Conservation (phyloP, 179 eudicot species). For the Nepenthes alata region DNA sequence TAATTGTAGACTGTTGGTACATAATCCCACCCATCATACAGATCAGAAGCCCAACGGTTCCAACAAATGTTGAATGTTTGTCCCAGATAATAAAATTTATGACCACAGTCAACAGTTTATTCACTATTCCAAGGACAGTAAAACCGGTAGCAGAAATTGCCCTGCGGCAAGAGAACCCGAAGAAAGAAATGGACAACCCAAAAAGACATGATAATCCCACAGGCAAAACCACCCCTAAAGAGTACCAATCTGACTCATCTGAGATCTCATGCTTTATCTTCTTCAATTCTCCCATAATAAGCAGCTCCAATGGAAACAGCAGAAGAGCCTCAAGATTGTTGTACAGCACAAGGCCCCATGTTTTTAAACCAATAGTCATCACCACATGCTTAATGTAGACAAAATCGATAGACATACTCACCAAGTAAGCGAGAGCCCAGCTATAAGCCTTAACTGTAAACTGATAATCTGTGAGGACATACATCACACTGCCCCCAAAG, state of each 20-base stretch:
- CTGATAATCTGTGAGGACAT: slow-evolving; percentile 83
- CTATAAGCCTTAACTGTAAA: slow-evolving; percentile 74
- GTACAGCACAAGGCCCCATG: slow-evolving; percentile 94
- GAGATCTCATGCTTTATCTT: slow-evolving; percentile 74
- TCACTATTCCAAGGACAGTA: slow-evolving; percentile 93
- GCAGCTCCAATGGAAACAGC: slow-evolving; percentile 71
- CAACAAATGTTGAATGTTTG: slow-evolving; percentile 72
- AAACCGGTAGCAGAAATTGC: slow-evolving; percentile 92
- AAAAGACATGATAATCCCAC: slow-evolving; percentile 89
- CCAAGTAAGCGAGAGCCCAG: slow-evolving; percentile 86
- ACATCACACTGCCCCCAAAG: slow-evolving; percentile 78
- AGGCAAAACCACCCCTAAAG: slow-evolving; percentile 67
- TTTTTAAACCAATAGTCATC: slow-evolving; percentile 81
- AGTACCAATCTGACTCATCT: slow-evolving; percentile 77
- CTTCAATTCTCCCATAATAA: slow-evolving; percentile 90
- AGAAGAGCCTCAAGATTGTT: slow-evolving; percentile 91
- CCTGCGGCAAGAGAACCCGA: slow-evolving; percentile 86
- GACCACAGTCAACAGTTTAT: slow-evolving; percentile 79
- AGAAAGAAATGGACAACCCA: slow-evolving; percentile 83
- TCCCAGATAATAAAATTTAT: slow-evolving; percentile 86
- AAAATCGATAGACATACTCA: slow-evolving; percentile 92
- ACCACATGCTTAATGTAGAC: slow-evolving; percentile 97
- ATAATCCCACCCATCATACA: slow-evolving; percentile 85
- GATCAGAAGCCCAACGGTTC: slow-evolving; percentile 74
- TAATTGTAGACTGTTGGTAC: slow-evolving; percentile 76